These are phyloP conservation scores for Inga laurina DNA, from an alignment of 306 rosid genomes.

Conservation along the genomic window DNA sequence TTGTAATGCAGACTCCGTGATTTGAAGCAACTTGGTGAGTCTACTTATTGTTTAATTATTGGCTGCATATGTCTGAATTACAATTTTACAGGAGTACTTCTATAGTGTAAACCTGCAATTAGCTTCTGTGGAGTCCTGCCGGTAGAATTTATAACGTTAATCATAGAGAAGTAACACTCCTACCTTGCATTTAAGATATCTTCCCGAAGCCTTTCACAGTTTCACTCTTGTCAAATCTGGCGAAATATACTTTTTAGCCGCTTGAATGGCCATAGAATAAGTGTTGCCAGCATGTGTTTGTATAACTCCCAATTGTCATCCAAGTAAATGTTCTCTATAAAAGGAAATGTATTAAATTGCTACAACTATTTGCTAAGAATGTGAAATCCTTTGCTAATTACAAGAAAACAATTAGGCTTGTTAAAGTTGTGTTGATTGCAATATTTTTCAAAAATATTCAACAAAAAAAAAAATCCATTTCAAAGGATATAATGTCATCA, in stretches of 20 bases:
- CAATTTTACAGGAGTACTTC: neutral
- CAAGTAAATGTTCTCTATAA: neutral
- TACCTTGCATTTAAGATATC: neutral
- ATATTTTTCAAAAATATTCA: neutral
- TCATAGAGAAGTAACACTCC: neutral
- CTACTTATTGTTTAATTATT: slow-evolving; percentile 20
- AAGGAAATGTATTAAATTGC: slow-evolving; percentile 8
- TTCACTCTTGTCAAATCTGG: slow-evolving; percentile 2
- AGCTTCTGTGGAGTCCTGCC: neutral
- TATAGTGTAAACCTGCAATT: slow-evolving; percentile 4
- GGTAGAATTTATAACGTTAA: neutral
- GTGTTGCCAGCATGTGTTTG: neutral
- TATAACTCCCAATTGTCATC: slow-evolving; percentile 3
- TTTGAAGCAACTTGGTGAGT: slow-evolving; percentile 55
- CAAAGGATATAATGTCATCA: slow-evolving; percentile 9
- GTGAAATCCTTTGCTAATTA: neutral
- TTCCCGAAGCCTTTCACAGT: neutral
- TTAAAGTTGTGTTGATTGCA: neutral
- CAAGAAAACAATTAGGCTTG: slow-evolving; percentile 2
- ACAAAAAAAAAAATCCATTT: neutral
- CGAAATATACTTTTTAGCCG: neutral
- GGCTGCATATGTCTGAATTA: neutral
- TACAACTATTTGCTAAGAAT: slow-evolving; percentile 3
- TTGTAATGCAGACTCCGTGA: slow-evolving; percentile 52
- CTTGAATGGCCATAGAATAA: neutral